Percentiles rank a stretch among this genome's conserved stretches.
Evolutionary conservation across 805 yeast genomes (phyloP).

Genomic region (Pichia occidentalis): DNA sequence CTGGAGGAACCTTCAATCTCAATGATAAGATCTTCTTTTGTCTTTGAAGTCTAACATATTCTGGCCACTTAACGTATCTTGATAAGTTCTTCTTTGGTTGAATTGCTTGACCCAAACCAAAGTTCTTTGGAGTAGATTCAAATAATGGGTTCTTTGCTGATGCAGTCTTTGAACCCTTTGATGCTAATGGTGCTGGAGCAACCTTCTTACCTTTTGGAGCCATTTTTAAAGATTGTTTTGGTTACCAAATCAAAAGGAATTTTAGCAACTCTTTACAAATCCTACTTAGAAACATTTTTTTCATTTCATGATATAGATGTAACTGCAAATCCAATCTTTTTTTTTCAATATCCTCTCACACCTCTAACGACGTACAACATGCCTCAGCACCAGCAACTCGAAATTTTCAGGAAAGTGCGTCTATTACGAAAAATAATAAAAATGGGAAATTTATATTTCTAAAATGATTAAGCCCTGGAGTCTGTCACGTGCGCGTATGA

Average conservation of each 20-base stretch:
- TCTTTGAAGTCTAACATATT: conserved; percentile 96
- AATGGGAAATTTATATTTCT: too few relatives aligned
- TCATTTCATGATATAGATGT: too few relatives aligned
- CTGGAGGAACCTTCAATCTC: conserved; percentile 99
- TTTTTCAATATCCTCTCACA: too few relatives aligned
- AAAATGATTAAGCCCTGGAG: too few relatives aligned
- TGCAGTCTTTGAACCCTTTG: conserved; percentile 50
- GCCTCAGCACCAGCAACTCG: too few relatives aligned
- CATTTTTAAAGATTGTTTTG: conserved; percentile 10
- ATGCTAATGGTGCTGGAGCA: conserved; percentile 97
- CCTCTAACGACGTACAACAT: too few relatives aligned
- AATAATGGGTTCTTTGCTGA: conserved; percentile 72
- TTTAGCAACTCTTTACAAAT: too few relatives aligned
- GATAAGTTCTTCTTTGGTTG: conserved; percentile 95
- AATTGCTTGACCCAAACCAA: conserved; percentile 93
- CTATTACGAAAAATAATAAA: too few relatives aligned
- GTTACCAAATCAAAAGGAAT: not conserved
- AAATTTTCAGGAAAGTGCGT: too few relatives aligned
- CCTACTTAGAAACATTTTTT: too few relatives aligned
- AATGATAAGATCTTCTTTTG: conserved; percentile 92
- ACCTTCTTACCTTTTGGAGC: conserved; percentile 61
- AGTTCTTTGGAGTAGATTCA: conserved; percentile 85
- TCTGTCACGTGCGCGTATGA: too few relatives aligned
- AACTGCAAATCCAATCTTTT: too few relatives aligned
- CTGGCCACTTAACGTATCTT: conserved; percentile 99